Base-by-base conservation (phyloP, 2,329 filamentous ascomycete genomes). In the Pseudogymnoascus sp. region DNA sequence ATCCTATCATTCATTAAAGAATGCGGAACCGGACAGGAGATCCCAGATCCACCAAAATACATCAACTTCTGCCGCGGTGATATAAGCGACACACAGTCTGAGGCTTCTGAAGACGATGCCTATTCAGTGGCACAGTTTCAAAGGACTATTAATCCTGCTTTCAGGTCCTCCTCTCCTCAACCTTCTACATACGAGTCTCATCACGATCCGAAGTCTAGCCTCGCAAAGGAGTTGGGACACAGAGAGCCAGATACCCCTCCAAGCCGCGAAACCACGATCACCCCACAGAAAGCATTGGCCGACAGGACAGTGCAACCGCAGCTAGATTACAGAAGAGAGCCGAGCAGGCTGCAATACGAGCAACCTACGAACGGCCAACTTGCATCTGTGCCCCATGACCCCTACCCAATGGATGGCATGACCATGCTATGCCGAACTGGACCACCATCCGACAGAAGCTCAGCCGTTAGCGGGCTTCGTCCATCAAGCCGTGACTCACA, bases 41-140 rank as follows among this genome's bases (percentile, higher is more conserved):
- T 99, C 54, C 95, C 94, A 1, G 94, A 97, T 73, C 85, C 94
- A 22, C 94, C 94, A 43, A 97, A 91, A 74, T 99, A 97, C 74
- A 97, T 99, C 83, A 97, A 99, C 78, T 99, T 97, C 74, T 95
- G 91, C 73, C 88, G 94, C 9, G 94, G 93, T 14, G 92, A 96
- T 72, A 76, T 87, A 50, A 81, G 86, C 60, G 94, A 99, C 67
- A 86, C 84, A 37, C 85, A 86, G 66, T 97, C 93, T 1, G 90
- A 94, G 64, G 79, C 82, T 9, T 93, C 90, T 0, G 91, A 96
- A 20, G 92, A 96, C 65, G 91, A 92, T 4, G 86, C 82, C 67
- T 99, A 96, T 71, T 96, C 91, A 0, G 91, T 99, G 11, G 95
- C 95, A 3, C 93, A 99, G 70, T 99, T 97, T 69, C 91, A 92